Conservation (phyloP, 495 filamentous ascomycete species). For the Neurospora sp. region DNA sequence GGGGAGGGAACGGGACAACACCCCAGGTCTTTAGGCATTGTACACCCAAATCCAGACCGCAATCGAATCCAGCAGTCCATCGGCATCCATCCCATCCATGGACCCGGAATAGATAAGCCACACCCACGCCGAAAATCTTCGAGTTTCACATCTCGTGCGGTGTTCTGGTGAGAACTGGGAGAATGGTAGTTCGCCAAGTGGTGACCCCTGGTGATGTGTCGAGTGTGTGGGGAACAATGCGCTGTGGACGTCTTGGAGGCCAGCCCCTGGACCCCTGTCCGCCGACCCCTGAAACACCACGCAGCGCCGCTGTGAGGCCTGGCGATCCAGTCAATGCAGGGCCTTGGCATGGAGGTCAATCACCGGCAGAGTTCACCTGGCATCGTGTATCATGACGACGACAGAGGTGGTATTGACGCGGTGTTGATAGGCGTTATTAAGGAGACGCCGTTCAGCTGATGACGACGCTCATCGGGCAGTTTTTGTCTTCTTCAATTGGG, state of each 20-base stretch:
- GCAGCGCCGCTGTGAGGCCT: background rate
- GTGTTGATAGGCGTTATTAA: background rate
- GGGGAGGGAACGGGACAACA: background rate
- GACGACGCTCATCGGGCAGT: background rate
- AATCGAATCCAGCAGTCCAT: background rate
- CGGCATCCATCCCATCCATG: background rate
- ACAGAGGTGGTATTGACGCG: background rate
- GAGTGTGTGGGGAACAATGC: background rate
- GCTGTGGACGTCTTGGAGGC: background rate
- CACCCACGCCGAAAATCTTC: background rate
- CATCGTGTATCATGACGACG: background rate
- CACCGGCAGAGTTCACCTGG: background rate
- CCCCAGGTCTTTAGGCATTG: background rate
- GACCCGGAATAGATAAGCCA: background rate
- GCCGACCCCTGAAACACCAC: background rate
- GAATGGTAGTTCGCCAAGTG: background rate
- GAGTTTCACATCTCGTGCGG: background rate
- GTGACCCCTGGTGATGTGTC: background rate
- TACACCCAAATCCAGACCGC: background rate
- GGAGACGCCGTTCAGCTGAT: background rate
- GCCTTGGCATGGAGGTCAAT: background rate
- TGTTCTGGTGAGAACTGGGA: background rate
- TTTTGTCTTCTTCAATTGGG: too few relatives aligned
- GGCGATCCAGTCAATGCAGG: background rate
- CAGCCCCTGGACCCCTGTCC: background rate